Conservation (phyloP, 495 filamentous ascomycete genomes). For the Podospora anserina region DNA sequence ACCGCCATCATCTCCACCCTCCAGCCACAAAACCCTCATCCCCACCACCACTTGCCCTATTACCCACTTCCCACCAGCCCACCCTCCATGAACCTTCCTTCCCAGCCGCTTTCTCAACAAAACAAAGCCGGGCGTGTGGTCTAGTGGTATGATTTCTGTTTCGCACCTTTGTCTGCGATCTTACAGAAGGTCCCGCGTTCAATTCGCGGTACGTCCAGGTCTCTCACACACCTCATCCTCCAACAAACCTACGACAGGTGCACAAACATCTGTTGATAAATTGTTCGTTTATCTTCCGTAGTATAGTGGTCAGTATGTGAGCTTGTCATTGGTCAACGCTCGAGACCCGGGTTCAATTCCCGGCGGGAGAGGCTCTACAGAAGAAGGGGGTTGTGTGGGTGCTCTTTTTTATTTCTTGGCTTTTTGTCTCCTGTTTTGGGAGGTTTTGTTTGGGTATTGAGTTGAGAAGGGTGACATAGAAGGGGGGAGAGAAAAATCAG, state of each 20-base stretch:
- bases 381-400: background rate
- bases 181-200: conserved; percentile 5
- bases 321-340: conserved; percentile 9
- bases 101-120: background rate
- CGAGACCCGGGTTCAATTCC: conserved; percentile 12
- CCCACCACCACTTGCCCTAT: background rate
- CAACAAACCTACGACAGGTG: conserved; percentile 1
- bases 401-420: background rate
- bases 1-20: background rate
- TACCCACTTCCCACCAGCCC: background rate
- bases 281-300: conserved; percentile 4
- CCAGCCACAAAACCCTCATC: conserved; percentile 2
- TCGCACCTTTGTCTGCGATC: background rate
- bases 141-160: conserved; percentile 8
- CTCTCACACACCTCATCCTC: background rate
- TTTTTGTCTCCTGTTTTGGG: background rate
- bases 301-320: conserved; percentile 12
- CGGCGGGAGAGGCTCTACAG: background rate
- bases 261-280: background rate
- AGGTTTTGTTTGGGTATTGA: no score
- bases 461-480: no score
- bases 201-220: conserved; percentile 6
- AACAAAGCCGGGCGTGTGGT: background rate
- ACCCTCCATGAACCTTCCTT: background rate
- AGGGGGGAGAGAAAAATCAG: no score